Evolutionary conservation across 2,329 filamentous ascomycete genomes (phyloP).

Genomic region (Aureobasidium sp.): DNA sequence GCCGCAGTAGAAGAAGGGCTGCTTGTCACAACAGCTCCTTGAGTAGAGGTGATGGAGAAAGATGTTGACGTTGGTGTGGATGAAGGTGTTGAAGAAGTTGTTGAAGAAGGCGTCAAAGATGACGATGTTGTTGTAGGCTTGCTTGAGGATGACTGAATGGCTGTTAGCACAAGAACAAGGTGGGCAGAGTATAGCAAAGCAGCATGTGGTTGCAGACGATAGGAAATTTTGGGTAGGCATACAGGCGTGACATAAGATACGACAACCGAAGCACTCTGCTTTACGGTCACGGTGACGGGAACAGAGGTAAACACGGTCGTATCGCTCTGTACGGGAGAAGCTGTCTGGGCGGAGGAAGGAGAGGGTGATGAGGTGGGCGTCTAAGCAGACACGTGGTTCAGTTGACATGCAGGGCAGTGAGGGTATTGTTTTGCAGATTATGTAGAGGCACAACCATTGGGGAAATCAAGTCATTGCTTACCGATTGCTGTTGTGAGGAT

Average conservation of each 20-base stretch:
- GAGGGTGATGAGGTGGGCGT: constrained; percentile 12
- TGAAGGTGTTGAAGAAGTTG: constrained; percentile 17
- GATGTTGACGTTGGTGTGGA: constrained; percentile 18
- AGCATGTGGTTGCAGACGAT: neutral
- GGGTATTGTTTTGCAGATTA: neutral
- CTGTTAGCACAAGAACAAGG: neutral
- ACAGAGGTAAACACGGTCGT: constrained; percentile 8
- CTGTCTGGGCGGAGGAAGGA: neutral
- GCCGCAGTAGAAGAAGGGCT: constrained; percentile 8
- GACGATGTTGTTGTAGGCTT: constrained; percentile 13
- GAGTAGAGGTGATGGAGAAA: constrained; percentile 6
- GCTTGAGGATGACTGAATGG: neutral
- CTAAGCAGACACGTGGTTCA: constrained; percentile 13
- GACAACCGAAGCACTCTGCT: constrained; percentile 21
- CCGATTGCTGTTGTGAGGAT: constrained; percentile 2
- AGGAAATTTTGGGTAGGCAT: constrained; percentile 22
- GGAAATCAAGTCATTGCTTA: neutral
- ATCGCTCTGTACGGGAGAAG: constrained; percentile 7
- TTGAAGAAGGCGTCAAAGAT: constrained; percentile 17
- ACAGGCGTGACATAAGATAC: constrained; percentile 26
- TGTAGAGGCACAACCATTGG: neutral
- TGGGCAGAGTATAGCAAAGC: neutral
- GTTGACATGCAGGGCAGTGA: neutral
- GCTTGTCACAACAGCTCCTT: constrained; percentile 17
- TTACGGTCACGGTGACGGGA: constrained; percentile 22